Evolutionary conservation across 116 monocot species (phyloP).

Genomic region (Iris pallida): DNA sequence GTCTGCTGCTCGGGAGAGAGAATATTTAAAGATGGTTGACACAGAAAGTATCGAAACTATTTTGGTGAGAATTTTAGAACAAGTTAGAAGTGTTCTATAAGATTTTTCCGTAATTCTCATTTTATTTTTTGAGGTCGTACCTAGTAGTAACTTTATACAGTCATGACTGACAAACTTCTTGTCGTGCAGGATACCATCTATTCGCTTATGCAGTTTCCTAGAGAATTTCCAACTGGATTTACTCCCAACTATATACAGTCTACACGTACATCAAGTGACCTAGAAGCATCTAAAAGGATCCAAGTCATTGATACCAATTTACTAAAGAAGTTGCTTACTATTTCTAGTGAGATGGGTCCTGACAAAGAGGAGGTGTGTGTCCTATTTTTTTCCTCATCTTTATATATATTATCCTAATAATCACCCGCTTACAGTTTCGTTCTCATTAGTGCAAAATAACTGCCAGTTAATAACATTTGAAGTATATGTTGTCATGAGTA

Average conservation of each 20-base stretch:
- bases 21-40: conserved; percentile 39
- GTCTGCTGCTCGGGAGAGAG: conserved; percentile 48
- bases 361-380: conserved; percentile 11
- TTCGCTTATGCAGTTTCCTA: conserved; percentile 73
- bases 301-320: conserved; percentile 23
- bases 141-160: background rate
- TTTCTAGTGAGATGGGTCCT: conserved; percentile 24
- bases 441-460: no score
- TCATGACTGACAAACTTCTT: background rate
- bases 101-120: background rate
- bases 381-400: no score
- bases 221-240: conserved; percentile 17
- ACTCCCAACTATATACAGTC: conserved; percentile 1
- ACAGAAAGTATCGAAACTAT: conserved; percentile 30
- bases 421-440: no score
- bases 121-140: background rate
- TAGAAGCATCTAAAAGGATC: conserved; percentile 1
- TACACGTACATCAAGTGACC: conserved; percentile 1
- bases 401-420: no score
- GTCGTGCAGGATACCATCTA: conserved; percentile 50
- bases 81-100: background rate
- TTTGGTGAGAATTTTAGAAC: conserved; percentile 37
- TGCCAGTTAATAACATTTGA: no score
- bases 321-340: conserved; percentile 50
- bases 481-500: no score